Evolutionary conservation across 495 filamentous ascomycete genomes (phyloP), one percentile per base, ranked within the genome.

Genomic region (Lepidopterella palustris): DNA sequence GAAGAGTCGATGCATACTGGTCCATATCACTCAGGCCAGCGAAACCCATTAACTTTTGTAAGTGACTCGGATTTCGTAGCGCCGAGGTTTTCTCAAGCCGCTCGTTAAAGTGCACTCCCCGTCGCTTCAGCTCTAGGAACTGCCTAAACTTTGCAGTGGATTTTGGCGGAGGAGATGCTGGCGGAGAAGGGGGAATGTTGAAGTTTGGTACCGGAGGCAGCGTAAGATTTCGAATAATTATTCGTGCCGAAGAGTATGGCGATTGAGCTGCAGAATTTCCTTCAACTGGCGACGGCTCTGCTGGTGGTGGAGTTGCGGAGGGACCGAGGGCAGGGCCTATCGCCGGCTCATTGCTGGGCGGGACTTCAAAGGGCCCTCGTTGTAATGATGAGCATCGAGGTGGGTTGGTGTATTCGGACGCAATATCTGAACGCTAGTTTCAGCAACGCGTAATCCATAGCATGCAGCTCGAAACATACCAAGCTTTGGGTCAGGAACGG

Each of bases 81-180:
- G 87, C 84, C 0, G 82, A 75, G 2, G 86, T 88, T 40, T 76
- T 77, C 21, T 86, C 82, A 0, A 97, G 77, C 53, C 89, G 87
- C 59, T 85, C 78, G 71, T 98, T 97, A 78, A 98, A 97, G 74
- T 98, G 95, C 28, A 90, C 77, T 2, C 88, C 89, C 63, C 89
- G 83, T 53, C 83, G 84, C 73, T 97, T 98, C 45, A 97, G 77
- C 24, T 81, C 78, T 1, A 96, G 82, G 71, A 98, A 97, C 66
- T 86, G 86, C 53, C 82, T 78, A 64, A 96, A 88, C 63, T 95
- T 96, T 52, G 79, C 78, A 54, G 83, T 88, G 1, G 84, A 78
- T 11, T 68, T 71, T 4, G 72, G 71, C 6, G 83, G 73, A 1
- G 91, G 89, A 13, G 88, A 87, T 18, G 85, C 85, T 0, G 89